Base-by-base conservation (phyloP, 352 stramenopile species). In the Phytophthora ohioensis region DNA sequence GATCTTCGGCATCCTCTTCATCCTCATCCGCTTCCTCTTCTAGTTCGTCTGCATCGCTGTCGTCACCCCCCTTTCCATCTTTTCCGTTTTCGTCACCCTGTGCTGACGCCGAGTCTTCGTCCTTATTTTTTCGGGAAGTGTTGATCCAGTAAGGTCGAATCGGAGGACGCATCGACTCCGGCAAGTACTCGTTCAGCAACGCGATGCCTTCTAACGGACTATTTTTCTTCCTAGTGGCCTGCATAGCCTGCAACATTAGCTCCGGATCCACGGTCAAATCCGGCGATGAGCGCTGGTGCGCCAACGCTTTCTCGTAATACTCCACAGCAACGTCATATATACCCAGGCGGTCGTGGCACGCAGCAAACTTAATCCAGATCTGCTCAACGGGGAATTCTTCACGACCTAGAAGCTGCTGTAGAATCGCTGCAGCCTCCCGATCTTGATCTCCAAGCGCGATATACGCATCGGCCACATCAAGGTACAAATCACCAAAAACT, bases 141-240 rank as follows among this genome's bases (percentile, higher is more conserved):
- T 88, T 88, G 15, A 91, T 88, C 87, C 87, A 96, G 63, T 96
- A 94, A 31, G 88, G 88, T 51, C 88, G 84, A 63, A 96, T 94
- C 3, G 88, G 87, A 12, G 88, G 87, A 3, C 66, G 68, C 78
- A 94, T 87, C 12, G 84, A 81, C 41, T 93, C 85, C 0, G 85
- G 76, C 3, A 95, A 66, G 52, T 86, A 90, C 9, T 67, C 69
- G 2, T 83, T 69, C 2, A 96, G 69, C 51, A 95, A 64, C 13
- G 71, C 51, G 13, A 95, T 84, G 9, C 86, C 89, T 53, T 84
- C 77, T 42, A 82, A 60, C 4, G 85, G 78, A 34, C 81, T 72
- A 9, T 70, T 75, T 48, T 84, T 78, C 57, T 87, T 85, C 32
- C 83, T 55, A 4, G 86, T 90, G 17, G 84, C 77, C 35, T 85